Evolutionary conservation across 257 asterid species (phyloP), one percentile per base, ranked within the genome.

Genomic region (Gentiana straminea): DNA sequence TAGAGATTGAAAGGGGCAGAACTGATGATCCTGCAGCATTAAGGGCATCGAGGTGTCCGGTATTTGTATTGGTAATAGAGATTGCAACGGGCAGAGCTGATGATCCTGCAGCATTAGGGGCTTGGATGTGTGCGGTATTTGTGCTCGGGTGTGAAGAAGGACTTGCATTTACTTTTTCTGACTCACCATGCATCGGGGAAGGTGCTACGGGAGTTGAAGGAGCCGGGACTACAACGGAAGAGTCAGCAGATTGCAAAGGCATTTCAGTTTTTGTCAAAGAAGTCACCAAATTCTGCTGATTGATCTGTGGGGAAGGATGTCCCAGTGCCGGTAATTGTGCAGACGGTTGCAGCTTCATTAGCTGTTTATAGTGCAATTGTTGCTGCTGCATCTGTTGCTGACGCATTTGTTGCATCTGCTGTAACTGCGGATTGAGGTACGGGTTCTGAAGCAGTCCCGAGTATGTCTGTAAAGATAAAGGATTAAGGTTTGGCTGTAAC

Each of bases 181-280:
- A 78, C 64, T 86, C 97, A 7, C 88, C 88, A 11, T 86, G 95
- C 84, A 86, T 72, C 46, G 95, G 94, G 54, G 97, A 86, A 34
- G 94, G 95, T 63, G 83, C 94, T 86, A 86, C 65, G 75, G 95
- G 91, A 69, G 92, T 83, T 56, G 93, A 84, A 64, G 97, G 94
- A 59, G 97, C 84, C 55, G 93, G 93, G 65, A 74, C 83, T 66
- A 89, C 63, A 68, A 86, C 80, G 12, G 97, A 94, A 35, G 95
- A 89, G 74, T 66, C 80, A 49, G 88, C 80, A 59, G 97, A 77
- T 58, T 81, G 97, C 73, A 86, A 65, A 13, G 97, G 95, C 56
- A 94, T 89, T 70, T 88, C 95, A 75, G 68, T 61, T 81, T 82
- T 89, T 37, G 82, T 61, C 41, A 73, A 84, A 41, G 46, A 41